These are phyloP conservation scores for Paxillus involutus DNA, from an alignment of 768 basidiomycete species.

Conservation along the genomic window DNA sequence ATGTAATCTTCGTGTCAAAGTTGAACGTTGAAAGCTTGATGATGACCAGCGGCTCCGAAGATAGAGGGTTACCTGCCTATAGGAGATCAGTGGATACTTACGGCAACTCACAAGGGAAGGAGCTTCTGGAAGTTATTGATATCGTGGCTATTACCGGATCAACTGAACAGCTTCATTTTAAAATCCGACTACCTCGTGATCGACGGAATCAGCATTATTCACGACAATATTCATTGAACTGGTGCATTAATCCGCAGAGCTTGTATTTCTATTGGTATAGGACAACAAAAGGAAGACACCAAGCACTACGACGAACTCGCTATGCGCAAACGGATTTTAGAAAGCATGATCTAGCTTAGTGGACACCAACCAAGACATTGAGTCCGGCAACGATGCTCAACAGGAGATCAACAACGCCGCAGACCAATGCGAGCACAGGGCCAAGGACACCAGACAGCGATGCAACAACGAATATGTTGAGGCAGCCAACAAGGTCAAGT, in stretches of 20 bases:
- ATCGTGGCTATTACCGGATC: too few relatives aligned
- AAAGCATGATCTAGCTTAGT: not conserved
- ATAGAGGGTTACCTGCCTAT: too few relatives aligned
- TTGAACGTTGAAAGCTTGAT: too few relatives aligned
- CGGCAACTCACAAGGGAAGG: too few relatives aligned
- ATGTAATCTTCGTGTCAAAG: too few relatives aligned
- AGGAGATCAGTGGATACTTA: too few relatives aligned
- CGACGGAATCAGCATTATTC: not conserved
- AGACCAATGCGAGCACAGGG: not conserved
- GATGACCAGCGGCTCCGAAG: too few relatives aligned
- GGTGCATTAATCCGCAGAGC: not conserved
- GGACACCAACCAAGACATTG: not conserved
- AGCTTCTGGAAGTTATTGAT: too few relatives aligned
- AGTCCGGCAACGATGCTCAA: not conserved
- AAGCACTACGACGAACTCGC: not conserved
- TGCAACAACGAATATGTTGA: constrained; percentile 1
- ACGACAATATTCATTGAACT: too few relatives aligned
- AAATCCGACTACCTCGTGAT: too few relatives aligned
- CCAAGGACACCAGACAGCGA: not conserved
- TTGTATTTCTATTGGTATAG: not conserved
- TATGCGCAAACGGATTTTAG: constrained; percentile 1
- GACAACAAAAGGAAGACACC: not conserved
- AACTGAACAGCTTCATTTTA: too few relatives aligned
- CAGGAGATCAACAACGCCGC: not conserved
- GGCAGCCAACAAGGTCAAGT: not conserved